A percentile compares a stretch with the other conserved stretches of the same genome.
These are phyloP conservation scores for Neopestalotiopsis rosae DNA, from an alignment of 2,329 filamentous ascomycete species.

Conservation along the genomic window DNA sequence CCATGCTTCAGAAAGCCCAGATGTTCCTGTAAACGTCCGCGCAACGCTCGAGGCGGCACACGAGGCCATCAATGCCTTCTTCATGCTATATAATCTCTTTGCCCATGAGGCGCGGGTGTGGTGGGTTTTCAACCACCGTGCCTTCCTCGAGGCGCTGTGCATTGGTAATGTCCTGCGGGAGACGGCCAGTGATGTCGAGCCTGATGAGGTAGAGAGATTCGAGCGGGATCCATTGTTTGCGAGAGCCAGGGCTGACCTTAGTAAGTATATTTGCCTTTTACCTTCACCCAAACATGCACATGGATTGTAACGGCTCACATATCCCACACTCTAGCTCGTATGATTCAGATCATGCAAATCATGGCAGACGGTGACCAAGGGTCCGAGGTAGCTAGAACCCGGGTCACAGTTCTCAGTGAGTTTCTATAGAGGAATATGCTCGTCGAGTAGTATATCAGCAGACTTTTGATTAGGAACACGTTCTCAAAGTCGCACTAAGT, in stretches of 20 bases:
- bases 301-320: constrained; percentile 18
- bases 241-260: constrained; percentile 65
- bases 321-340: constrained; percentile 48
- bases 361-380: constrained; percentile 62
- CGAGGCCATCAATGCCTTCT: constrained; percentile 76
- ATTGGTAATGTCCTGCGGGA: constrained; percentile 67
- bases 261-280: constrained; percentile 46
- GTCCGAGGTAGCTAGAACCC: constrained; percentile 63
- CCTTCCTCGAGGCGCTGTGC: constrained; percentile 77
- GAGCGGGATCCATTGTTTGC: constrained; percentile 62
- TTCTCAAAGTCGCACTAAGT: too few relatives aligned
- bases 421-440: constrained; percentile 42
- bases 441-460: too few relatives aligned
- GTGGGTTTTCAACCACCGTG: constrained; percentile 85
- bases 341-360: constrained; percentile 68
- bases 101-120: constrained; percentile 76
- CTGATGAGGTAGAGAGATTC: constrained; percentile 45
- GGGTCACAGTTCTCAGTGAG: constrained; percentile 63
- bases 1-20: constrained; percentile 71
- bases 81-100: constrained; percentile 72
- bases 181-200: constrained; percentile 50
- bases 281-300: neutral
- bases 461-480: too few relatives aligned
- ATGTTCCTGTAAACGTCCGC: constrained; percentile 68
- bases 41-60: constrained; percentile 77